Percentiles rank a stretch among this genome's conserved stretches.
These are phyloP conservation scores for Acmispon strigosus DNA, from an alignment of 306 rosid species.

Conservation along the genomic window DNA sequence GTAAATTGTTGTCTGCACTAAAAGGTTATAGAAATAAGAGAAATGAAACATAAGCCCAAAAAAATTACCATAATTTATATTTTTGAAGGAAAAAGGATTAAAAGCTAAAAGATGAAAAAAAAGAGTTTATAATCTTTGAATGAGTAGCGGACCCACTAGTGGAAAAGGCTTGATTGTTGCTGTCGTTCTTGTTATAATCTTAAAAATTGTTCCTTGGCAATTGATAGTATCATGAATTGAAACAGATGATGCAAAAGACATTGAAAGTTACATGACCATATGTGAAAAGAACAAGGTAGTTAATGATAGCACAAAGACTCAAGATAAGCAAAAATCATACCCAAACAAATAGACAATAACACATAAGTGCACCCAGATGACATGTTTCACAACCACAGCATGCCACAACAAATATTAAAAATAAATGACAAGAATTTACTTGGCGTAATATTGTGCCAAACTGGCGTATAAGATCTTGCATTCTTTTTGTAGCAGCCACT, in stretches of 20 bases:
- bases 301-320: neutral
- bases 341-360: neutral
- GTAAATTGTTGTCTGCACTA: neutral
- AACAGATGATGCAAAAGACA: neutral
- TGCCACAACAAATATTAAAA: neutral
- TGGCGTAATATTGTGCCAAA: slow-evolving; percentile 80
- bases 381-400: slow-evolving; percentile 5
- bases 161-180: too few relatives aligned
- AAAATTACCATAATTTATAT: neutral
- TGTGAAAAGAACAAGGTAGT: neutral
- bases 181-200: neutral
- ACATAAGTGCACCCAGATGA: neutral
- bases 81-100: neutral
- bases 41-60: neutral
- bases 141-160: too few relatives aligned
- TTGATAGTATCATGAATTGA: neutral
- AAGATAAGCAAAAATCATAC: neutral
- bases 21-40: neutral
- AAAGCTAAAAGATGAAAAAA: neutral
- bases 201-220: neutral
- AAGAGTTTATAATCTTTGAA: too few relatives aligned
- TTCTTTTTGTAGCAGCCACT: slow-evolving; percentile 77
- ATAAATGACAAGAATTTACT: slow-evolving; percentile 31
- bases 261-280: neutral
- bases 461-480: slow-evolving; percentile 90